Base-by-base conservation (phyloP, 352 stramenopile species). In the Pythium diclinum region DNA sequence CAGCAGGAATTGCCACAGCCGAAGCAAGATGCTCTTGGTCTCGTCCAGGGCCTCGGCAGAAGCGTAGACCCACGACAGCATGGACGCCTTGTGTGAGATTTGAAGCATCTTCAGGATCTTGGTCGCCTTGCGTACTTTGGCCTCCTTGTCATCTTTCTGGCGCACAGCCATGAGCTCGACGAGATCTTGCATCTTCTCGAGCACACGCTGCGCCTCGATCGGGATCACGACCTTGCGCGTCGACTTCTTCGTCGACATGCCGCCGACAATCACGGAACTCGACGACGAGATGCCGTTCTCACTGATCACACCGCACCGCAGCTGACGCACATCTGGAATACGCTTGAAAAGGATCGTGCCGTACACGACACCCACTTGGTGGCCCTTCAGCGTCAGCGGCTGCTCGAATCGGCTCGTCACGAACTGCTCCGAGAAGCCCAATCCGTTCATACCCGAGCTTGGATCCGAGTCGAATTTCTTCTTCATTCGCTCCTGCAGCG, bases 31-130 rank as follows among this genome's bases (percentile, higher is more conserved):
- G 52, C 76, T 89, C 67, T 95, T 94, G 14, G 87, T 93, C 67
- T 96, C 87, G 61, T 96, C 86, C 32, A 96, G 61, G 3, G 87
- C 87, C 59, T 93, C 85, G 0, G 84, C 71, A 8, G 86, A 92
- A 9, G 76, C 83, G 54, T 96, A 96, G 8, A 96, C 84, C 87
- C 87, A 96, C 32, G 86, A 95, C 7, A 96, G 64, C 86, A 96
- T 96, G 5, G 87, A 96, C 1, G 81, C 87, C 61, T 96, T 96
- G 75, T 96, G 87, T 6, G 87, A 95, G 11, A 94, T 83, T 61
- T 95, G 85, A 21, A 96, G 75, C 84, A 96, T 92, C 69, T 94
- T 92, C 25, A 96, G 51, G 63, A 96, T 94, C 68, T 96, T 96
- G 4, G 85, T 95, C 0, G 87, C 87, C 54, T 96, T 96, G 11